A percentile compares a stretch with the other conserved stretches of the same genome.
Conservation (phyloP, 2,329 filamentous ascomycete species). For the Arthrinium phaeospermum region DNA sequence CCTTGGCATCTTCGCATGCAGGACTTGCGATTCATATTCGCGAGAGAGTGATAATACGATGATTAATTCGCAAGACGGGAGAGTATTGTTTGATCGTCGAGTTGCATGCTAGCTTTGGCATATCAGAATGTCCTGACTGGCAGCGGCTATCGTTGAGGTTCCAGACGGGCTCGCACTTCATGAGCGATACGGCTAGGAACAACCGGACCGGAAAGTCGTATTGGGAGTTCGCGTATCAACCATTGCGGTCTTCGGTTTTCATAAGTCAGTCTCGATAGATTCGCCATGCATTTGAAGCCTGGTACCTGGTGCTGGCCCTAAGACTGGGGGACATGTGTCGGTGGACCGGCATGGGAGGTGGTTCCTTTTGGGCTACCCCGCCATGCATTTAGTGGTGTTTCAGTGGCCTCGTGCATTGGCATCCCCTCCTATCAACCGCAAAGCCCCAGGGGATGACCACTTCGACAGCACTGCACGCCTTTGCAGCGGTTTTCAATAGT, state of each 20-base stretch:
- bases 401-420: not conserved
- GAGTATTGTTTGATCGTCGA: not conserved
- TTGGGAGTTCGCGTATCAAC: not conserved
- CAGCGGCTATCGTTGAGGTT: too few relatives aligned
- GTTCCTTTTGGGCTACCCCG: not conserved
- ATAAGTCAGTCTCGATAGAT: not conserved
- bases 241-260: not conserved
- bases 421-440: not conserved
- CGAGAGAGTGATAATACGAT: not conserved
- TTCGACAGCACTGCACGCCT: not conserved
- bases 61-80: not conserved
- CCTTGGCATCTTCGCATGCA: not conserved
- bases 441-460: not conserved
- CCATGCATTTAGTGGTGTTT: slow-evolving; percentile 5
- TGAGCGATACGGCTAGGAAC: too few relatives aligned
- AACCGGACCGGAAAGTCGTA: too few relatives aligned
- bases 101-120: not conserved
- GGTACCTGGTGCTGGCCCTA: too few relatives aligned
- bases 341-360: not conserved
- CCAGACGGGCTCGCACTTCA: too few relatives aligned
- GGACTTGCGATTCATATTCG: not conserved
- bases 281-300: not conserved
- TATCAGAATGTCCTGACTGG: not conserved
- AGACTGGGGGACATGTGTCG: not conserved
- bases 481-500: not conserved